Percentiles rank a stretch among this genome's conserved stretches.
Conservation (phyloP, 2,329 filamentous ascomycete species). For the Fusarium sp. region DNA sequence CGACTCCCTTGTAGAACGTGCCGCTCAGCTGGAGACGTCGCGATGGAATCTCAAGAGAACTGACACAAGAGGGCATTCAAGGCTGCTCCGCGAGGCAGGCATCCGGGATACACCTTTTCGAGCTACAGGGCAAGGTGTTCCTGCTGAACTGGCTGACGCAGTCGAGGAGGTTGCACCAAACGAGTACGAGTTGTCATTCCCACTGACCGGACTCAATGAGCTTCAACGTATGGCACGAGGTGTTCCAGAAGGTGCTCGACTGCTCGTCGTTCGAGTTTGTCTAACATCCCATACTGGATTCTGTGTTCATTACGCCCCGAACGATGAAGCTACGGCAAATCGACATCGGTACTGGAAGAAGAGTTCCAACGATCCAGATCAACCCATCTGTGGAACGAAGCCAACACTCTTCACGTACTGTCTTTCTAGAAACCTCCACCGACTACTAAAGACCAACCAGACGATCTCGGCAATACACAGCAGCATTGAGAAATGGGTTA, state of each 20-base stretch:
- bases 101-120: neutral
- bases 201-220: neutral
- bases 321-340: neutral
- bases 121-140: neutral
- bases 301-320: neutral
- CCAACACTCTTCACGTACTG: neutral
- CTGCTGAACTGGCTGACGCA: neutral
- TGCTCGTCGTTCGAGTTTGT: neutral
- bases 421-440: neutral
- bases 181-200: conserved; percentile 1
- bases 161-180: neutral
- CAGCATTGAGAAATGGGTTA: neutral
- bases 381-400: neutral
- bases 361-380: neutral
- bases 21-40: neutral
- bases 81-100: neutral
- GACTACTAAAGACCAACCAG: neutral
- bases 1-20: neutral
- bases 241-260: neutral
- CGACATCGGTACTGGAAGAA: neutral
- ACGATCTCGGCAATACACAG: neutral
- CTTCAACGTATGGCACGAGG: neutral
- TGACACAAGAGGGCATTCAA: neutral
- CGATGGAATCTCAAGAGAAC: neutral
- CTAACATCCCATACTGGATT: neutral